Conservation (phyloP, 2,329 filamentous ascomycete genomes). For the Paracoccidioides lutzii region DNA sequence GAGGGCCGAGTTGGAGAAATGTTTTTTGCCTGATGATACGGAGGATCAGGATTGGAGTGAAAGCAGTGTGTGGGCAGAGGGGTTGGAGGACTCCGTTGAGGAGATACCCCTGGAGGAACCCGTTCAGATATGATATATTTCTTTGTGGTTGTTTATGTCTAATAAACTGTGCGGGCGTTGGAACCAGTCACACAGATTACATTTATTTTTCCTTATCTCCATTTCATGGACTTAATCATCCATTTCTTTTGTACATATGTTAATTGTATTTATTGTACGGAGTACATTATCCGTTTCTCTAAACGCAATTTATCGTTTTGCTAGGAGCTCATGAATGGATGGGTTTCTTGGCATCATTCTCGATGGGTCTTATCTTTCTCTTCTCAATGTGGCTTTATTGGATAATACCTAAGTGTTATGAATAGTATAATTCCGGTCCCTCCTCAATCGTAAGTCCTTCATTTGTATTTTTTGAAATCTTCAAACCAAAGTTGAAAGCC, state of each 20-base stretch:
- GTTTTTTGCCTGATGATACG: constrained; percentile 4
- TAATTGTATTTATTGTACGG: too few species aligned
- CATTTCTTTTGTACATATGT: background rate
- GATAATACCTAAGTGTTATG: too few species aligned
- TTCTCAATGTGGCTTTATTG: too few species aligned
- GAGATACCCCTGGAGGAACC: background rate
- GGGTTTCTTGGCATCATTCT: too few species aligned
- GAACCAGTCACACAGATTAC: background rate
- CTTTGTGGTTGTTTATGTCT: background rate
- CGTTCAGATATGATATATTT: background rate
- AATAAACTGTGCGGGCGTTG: background rate
- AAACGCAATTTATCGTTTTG: too few species aligned
- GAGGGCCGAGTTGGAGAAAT: constrained; percentile 13
- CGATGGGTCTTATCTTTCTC: too few species aligned
- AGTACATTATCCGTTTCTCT: too few species aligned
- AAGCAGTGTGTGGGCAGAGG: background rate
- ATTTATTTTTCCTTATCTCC: background rate
- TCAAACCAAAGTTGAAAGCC: too few species aligned
- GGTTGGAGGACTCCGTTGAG: background rate
- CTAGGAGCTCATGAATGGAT: too few species aligned
- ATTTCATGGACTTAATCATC: background rate
- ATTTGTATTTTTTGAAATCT: too few species aligned
- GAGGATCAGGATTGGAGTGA: constrained; percentile 8
- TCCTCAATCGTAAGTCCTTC: too few species aligned
- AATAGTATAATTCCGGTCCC: too few species aligned